Conservation (phyloP, 768 basidiomycete genomes). For the Cytidiella melzeri region DNA sequence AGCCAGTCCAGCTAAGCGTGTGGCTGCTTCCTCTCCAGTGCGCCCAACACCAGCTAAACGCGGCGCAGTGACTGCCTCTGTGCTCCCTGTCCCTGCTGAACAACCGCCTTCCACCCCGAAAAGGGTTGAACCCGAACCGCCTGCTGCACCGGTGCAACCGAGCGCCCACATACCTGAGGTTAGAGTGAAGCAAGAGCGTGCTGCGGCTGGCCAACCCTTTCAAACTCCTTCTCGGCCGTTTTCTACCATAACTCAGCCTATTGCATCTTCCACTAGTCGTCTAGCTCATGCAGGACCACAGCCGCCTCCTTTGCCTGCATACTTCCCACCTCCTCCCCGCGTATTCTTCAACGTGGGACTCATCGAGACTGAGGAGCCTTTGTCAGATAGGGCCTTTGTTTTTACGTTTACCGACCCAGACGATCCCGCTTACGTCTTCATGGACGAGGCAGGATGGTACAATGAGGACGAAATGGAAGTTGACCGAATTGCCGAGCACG, state of each 20-base stretch:
- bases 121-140: neutral
- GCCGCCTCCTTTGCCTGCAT: neutral
- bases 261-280: neutral
- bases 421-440: conserved; percentile 16
- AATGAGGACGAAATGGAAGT: neutral
- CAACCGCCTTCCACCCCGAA: neutral
- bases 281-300: neutral
- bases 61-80: neutral
- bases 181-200: neutral
- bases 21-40: neutral
- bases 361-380: conserved; percentile 4
- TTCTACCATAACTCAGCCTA: neutral
- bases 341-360: conserved; percentile 4
- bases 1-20: neutral
- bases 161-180: neutral
- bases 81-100: neutral
- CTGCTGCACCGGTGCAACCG: neutral
- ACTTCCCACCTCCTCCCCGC: neutral
- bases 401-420: conserved; percentile 23
- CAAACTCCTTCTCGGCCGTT: neutral
- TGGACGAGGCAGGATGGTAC: conserved; percentile 1
- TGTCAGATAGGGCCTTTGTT: conserved; percentile 12
- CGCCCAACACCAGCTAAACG: neutral
- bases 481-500: neutral
- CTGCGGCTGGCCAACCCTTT: neutral